phyloP scores from a whole-genome alignment of 768 basidiomycete species.

The Pulveroboletus ravenelii region DNA sequence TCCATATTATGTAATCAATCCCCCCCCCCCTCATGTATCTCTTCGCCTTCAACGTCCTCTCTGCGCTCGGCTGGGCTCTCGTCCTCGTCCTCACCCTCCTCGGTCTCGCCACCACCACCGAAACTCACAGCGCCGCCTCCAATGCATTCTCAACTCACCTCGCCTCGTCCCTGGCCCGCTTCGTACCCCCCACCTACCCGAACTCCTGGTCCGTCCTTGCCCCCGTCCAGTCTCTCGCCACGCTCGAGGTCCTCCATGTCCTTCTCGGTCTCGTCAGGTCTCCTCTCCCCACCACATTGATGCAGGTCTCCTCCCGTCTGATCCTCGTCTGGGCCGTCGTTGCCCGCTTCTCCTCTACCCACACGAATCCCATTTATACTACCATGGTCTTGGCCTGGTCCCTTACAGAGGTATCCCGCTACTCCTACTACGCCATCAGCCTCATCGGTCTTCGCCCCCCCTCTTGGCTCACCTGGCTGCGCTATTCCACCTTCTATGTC shows the following conservation, averaged over 20 bases:
- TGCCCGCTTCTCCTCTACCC: conserved; percentile 39
- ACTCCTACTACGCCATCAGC: conserved; percentile 75
- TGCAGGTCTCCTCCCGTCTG: conserved; percentile 79
- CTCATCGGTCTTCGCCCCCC: conserved; percentile 52
- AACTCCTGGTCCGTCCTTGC: conserved; percentile 57
- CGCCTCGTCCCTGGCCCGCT: conserved; percentile 34
- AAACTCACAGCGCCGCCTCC: conserved; percentile 30
- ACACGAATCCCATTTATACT: conserved; percentile 72
- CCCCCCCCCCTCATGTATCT: conserved; percentile 47
- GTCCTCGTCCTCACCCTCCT: conserved; percentile 54
- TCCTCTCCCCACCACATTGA: conserved; percentile 64
- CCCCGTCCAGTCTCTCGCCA: conserved; percentile 78
- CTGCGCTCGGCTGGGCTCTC: conserved; percentile 69
- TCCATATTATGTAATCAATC: conserved; percentile 6
- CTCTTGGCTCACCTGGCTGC: conserved; percentile 62
- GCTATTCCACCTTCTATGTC: conserved; percentile 91
- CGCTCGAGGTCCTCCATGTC: conserved; percentile 81
- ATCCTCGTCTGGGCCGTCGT: conserved; percentile 83
- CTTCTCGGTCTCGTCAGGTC: conserved; percentile 75
- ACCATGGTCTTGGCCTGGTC: conserved; percentile 95
- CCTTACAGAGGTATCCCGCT: conserved; percentile 85
- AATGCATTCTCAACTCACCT: conserved; percentile 33
- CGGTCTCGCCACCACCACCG: conserved; percentile 33
- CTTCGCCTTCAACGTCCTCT: conserved; percentile 70
- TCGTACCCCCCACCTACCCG: conserved; percentile 43